Percentiles rank a stretch among this genome's conserved stretches.
These are phyloP conservation scores for Xylaria sp. DNA, from an alignment of 2,329 filamentous ascomycete species.

Conservation along the genomic window DNA sequence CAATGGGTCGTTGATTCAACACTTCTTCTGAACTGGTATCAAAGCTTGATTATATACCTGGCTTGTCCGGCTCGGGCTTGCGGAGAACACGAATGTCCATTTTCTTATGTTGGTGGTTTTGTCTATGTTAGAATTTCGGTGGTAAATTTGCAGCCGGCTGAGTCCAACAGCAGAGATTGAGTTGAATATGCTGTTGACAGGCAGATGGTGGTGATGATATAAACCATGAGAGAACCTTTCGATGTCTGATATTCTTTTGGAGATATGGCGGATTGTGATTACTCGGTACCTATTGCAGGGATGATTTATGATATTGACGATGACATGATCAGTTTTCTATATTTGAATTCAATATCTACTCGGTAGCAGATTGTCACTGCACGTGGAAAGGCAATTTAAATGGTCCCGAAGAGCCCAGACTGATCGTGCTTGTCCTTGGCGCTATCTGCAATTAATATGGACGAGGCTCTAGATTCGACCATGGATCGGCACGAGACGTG, in stretches of 20 bases:
- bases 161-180: neutral
- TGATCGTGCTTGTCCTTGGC: slow-evolving; percentile 14
- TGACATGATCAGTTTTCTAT: slow-evolving; percentile 22
- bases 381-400: slow-evolving; percentile 29
- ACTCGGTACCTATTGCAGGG: slow-evolving; percentile 10
- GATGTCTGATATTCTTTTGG: slow-evolving; percentile 10
- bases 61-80: neutral
- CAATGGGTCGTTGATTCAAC: neutral
- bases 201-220: neutral
- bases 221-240: neutral
- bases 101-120: neutral
- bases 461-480: slow-evolving; percentile 33
- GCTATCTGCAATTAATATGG: slow-evolving; percentile 30
- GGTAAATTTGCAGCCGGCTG: neutral
- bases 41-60: neutral
- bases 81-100: neutral
- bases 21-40: neutral
- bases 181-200: neutral
- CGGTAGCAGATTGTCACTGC: slow-evolving; percentile 6
- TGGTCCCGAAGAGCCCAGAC: slow-evolving; percentile 16
- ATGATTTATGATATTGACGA: slow-evolving; percentile 25
- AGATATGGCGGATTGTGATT: slow-evolving; percentile 10
- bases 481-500: slow-evolving; percentile 25
- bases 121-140: neutral
- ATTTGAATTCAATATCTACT: slow-evolving; percentile 11